A percentile compares a stretch with the other conserved stretches of the same genome.
phyloP scores from a whole-genome alignment of 495 filamentous ascomycete species.

The Umbilicaria muhlenbergii region DNA sequence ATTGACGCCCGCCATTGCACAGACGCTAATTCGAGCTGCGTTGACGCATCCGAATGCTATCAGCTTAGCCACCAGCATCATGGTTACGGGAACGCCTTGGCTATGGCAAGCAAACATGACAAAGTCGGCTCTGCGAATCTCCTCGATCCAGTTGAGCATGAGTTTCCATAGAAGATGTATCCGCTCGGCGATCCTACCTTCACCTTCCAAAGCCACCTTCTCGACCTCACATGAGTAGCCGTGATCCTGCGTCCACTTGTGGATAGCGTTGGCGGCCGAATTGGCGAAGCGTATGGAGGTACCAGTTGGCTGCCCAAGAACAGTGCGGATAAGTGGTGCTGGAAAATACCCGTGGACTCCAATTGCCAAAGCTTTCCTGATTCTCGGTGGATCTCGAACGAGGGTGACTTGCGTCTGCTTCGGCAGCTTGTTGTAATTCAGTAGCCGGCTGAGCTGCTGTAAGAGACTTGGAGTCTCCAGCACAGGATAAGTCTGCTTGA shows the following conservation, averaged over 20 bases:
- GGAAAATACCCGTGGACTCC: constrained; percentile 93
- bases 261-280: constrained; percentile 69
- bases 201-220: constrained; percentile 90
- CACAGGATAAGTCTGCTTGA: constrained; percentile 49
- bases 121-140: constrained; percentile 75
- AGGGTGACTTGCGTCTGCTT: constrained; percentile 55
- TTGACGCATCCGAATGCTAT: constrained; percentile 65
- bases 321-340: constrained; percentile 62
- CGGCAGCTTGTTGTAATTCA: constrained; percentile 44
- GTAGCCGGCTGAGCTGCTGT: constrained; percentile 49
- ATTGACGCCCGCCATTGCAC: constrained; percentile 92
- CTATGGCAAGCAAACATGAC: constrained; percentile 85
- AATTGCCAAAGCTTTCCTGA: constrained; percentile 77
- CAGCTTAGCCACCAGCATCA: constrained; percentile 87
- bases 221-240: constrained; percentile 57
- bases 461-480: constrained; percentile 56
- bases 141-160: constrained; percentile 85
- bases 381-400: constrained; percentile 48
- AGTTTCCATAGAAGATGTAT: constrained; percentile 90
- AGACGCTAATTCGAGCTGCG: constrained; percentile 56
- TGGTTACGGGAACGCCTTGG: constrained; percentile 83
- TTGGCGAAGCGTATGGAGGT: constrained; percentile 90
- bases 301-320: constrained; percentile 88
- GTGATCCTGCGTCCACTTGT: constrained; percentile 58
- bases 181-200: constrained; percentile 83